These are phyloP conservation scores for Paramecium tetraurelia DNA, from an alignment of 73 alveolate species.

Conservation along the genomic window DNA sequence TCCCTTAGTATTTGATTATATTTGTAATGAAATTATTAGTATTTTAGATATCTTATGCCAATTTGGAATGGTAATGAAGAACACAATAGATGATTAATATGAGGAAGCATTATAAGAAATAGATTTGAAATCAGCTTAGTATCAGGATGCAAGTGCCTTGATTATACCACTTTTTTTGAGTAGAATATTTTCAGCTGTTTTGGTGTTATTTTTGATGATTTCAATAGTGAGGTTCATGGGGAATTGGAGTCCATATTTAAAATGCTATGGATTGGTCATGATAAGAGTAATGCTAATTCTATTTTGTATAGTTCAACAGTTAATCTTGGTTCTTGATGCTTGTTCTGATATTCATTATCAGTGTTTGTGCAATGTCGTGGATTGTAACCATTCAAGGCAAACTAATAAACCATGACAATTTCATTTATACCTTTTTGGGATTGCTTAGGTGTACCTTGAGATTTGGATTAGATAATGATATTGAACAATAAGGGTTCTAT, in stretches of 20 bases:
- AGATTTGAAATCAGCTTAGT: neutral
- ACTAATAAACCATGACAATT: neutral
- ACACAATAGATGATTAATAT: neutral
- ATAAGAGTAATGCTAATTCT: neutral
- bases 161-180: neutral
- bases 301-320: neutral
- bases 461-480: constrained; percentile 15
- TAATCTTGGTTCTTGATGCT: constrained; percentile 11
- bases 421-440: neutral
- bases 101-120: neutral
- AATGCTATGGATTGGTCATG: constrained; percentile 40
- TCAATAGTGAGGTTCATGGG: constrained; percentile 34
- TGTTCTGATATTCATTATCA: neutral
- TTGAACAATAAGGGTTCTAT: neutral
- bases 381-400: neutral
- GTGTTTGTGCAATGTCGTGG: constrained; percentile 33
- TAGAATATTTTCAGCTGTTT: neutral
- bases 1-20: neutral
- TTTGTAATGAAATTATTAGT: neutral
- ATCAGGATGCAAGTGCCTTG: neutral
- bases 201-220: neutral
- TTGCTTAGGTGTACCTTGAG: neutral
- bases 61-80: neutral
- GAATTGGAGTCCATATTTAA: constrained; percentile 40
- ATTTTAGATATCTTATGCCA: neutral